Evolutionary conservation across 176 grass and related monocot genomes (phyloP).

Genomic region (Elymus sibiricus): DNA sequence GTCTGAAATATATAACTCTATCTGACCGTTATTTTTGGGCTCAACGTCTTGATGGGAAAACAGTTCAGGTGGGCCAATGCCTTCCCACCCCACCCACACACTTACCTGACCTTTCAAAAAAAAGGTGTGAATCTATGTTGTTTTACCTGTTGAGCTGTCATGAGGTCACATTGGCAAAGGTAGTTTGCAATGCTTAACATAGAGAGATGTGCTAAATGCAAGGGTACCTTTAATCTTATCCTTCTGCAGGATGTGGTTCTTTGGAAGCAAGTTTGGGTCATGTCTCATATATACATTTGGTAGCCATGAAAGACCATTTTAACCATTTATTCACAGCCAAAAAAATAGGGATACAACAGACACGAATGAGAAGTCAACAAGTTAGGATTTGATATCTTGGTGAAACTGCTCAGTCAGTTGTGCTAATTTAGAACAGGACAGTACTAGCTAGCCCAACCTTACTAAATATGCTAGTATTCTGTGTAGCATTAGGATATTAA

Average conservation of each 20-base stretch:
- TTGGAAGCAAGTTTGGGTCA: not conserved
- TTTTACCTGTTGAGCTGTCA: not conserved
- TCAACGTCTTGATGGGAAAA: not conserved
- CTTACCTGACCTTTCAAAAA: not conserved
- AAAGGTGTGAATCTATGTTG: not conserved
- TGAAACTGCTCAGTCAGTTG: not conserved
- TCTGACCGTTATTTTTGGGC: not conserved
- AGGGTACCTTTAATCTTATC: not conserved
- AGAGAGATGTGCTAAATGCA: not conserved
- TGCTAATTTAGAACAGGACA: not conserved
- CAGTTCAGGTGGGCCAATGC: no score
- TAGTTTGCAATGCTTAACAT: conserved; percentile 2
- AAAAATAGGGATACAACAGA: not conserved
- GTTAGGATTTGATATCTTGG: conserved; percentile 5
- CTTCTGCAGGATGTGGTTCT: not conserved
- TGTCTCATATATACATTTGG: conserved; percentile 3
- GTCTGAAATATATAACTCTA: no score
- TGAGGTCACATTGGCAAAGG: not conserved
- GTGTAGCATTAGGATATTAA: not conserved
- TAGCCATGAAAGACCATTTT: not conserved
- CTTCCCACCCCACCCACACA: no score
- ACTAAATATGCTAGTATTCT: not conserved
- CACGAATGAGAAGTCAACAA: not conserved
- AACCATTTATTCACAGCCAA: not conserved
- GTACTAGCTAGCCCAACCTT: not conserved